These are phyloP conservation scores for Prototheca stagnorum DNA, from an alignment of 163 green algal species.

Conservation along the genomic window DNA sequence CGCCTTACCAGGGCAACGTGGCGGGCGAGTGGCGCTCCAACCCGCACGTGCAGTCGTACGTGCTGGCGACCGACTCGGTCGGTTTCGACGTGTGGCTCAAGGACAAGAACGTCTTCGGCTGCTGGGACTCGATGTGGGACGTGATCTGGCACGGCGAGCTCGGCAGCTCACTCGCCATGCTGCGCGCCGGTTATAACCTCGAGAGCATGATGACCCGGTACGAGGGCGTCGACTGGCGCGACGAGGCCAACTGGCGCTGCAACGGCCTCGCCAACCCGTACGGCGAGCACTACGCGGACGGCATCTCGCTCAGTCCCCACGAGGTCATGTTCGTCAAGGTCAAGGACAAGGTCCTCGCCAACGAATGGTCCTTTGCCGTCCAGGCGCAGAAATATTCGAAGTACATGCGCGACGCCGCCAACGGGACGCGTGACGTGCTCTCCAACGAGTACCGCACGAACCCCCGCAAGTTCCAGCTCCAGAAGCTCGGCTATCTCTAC, in stretches of 20 bases:
- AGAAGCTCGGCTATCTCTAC: conserved; percentile 14
- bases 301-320: conserved; percentile 14
- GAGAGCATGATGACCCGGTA: conserved; percentile 25
- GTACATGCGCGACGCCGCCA: conserved; percentile 10
- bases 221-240: conserved; percentile 23
- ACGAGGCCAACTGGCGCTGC: conserved; percentile 21
- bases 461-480: conserved; percentile 4
- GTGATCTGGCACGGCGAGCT: conserved; percentile 24
- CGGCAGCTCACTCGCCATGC: conserved; percentile 12
- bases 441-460: conserved; percentile 14
- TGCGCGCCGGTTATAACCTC: conserved; percentile 22
- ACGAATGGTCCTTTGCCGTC: conserved; percentile 13
- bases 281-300: conserved; percentile 21
- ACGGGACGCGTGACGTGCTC: conserved; percentile 8
- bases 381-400: conserved; percentile 14
- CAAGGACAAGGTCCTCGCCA: conserved; percentile 17
- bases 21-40: conserved; percentile 20
- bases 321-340: conserved; percentile 27
- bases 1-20: conserved; percentile 20
- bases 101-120: conserved; percentile 23
- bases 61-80: conserved; percentile 6
- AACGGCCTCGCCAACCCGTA: conserved; percentile 29
- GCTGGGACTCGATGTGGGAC: conserved; percentile 26
- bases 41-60: conserved; percentile 19
- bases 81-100: conserved; percentile 17